Conservation (phyloP, 2,329 filamentous ascomycete species). For the Bipolaris oryzae region DNA sequence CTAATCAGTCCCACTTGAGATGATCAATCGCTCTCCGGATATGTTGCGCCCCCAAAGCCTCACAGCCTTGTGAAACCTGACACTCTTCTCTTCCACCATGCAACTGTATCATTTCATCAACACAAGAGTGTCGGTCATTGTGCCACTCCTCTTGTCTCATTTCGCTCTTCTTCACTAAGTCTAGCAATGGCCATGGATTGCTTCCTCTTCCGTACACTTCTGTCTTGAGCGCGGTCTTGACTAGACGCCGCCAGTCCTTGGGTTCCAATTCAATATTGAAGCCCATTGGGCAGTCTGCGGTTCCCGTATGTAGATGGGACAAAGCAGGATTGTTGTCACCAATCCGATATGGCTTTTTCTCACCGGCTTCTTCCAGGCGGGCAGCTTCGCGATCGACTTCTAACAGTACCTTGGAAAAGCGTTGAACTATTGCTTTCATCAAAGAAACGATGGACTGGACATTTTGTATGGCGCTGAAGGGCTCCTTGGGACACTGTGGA, state of each 20-base stretch:
- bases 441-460: constrained; percentile 51
- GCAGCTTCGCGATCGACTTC: constrained; percentile 50
- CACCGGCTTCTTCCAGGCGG: constrained; percentile 35
- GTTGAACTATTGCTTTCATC: constrained; percentile 50
- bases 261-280: constrained; percentile 54
- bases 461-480: constrained; percentile 55
- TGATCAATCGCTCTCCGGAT: constrained; percentile 20
- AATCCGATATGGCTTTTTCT: constrained; percentile 52
- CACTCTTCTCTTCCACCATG: constrained; percentile 23
- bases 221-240: constrained; percentile 53
- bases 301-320: constrained; percentile 52
- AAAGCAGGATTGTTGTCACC: constrained; percentile 50
- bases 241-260: constrained; percentile 52
- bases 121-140: constrained; percentile 15
- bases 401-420: constrained; percentile 50
- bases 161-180: constrained; percentile 49
- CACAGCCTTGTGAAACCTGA: constrained; percentile 12
- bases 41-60: constrained; percentile 23
- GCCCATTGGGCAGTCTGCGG: constrained; percentile 50
- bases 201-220: constrained; percentile 51
- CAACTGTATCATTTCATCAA: constrained; percentile 28
- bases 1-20: constrained; percentile 21
- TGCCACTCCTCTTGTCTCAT: constrained; percentile 54
- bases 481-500: constrained; percentile 50
- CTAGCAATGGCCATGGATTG: constrained; percentile 39